phyloP scores from a whole-genome alignment of 1,284 basidiomycete genomes.

The Malassezia psittaci region DNA sequence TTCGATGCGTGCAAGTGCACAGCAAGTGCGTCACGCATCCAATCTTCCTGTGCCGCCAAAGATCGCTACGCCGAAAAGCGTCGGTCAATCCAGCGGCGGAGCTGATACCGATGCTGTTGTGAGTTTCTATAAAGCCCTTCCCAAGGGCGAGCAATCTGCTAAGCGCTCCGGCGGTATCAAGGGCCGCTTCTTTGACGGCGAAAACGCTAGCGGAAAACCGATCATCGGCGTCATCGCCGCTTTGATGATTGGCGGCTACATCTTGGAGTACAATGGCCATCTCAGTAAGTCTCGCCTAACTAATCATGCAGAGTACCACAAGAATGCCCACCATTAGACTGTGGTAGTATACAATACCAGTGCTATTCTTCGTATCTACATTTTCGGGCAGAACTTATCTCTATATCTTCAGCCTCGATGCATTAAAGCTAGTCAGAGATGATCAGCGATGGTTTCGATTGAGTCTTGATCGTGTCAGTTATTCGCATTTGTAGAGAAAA shows the following conservation, averaged over 20 bases:
- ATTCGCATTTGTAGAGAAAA: too few relatives aligned
- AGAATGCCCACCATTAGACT: conserved; percentile 26
- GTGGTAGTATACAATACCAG: not conserved
- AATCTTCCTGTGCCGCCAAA: conserved; percentile 72
- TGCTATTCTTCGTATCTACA: not conserved
- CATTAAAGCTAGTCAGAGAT: not conserved
- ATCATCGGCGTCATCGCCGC: conserved; percentile 63
- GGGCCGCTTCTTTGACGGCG: conserved; percentile 67
- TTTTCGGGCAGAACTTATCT: too few relatives aligned
- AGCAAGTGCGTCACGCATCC: conserved; percentile 29
- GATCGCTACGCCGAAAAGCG: conserved; percentile 77
- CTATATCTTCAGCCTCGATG: too few relatives aligned
- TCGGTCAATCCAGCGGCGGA: conserved; percentile 70
- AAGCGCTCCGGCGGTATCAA: conserved; percentile 61
- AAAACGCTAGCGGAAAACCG: conserved; percentile 69
- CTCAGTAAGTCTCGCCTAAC: conserved; percentile 23
- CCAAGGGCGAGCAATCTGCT: conserved; percentile 58
- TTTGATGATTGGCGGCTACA: conserved; percentile 66
- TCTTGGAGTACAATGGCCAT: conserved; percentile 37
- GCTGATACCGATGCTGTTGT: conserved; percentile 72
- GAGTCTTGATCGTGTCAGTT: too few relatives aligned
- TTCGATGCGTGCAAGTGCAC: conserved; percentile 14
- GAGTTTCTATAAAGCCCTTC: conserved; percentile 86
- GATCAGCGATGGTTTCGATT: too few relatives aligned
- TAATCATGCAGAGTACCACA: conserved; percentile 23